Percentiles rank a stretch among this genome's conserved stretches.
phyloP scores from a whole-genome alignment of 2,329 filamentous ascomycete species.

The Xylariaceae sp. region DNA sequence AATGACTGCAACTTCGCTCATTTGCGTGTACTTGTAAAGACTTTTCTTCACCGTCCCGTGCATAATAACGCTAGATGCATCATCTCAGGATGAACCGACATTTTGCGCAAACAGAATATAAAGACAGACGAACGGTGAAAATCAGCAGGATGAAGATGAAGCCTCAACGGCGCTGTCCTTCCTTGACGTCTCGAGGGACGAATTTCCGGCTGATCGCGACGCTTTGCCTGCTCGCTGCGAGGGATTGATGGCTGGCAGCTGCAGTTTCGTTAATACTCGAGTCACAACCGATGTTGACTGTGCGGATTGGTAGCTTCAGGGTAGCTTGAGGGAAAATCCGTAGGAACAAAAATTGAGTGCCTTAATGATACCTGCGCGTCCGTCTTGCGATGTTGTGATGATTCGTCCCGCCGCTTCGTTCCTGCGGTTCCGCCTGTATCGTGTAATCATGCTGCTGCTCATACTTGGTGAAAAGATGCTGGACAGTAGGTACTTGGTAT shows the following conservation, averaged over 20 bases:
- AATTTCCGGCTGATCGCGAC: not conserved
- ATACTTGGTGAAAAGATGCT: no score
- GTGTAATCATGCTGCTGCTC: no score
- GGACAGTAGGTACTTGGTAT: no score
- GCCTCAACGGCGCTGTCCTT: not conserved
- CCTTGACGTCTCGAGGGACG: no score
- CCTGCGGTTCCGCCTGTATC: no score
- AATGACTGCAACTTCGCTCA: not conserved
- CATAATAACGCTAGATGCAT: conserved; percentile 12
- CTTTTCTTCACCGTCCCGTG: conserved; percentile 1
- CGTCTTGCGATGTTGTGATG: not conserved
- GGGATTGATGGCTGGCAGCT: not conserved
- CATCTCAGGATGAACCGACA: conserved; percentile 4
- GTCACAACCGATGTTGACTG: not conserved
- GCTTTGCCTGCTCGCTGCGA: not conserved
- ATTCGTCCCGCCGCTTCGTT: no score
- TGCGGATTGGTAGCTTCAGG: not conserved
- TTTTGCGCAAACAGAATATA: not conserved
- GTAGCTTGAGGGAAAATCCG: not conserved
- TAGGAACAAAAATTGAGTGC: conserved; percentile 3
- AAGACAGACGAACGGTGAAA: not conserved
- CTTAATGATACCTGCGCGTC: not conserved
- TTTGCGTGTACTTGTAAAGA: conserved; percentile 17
- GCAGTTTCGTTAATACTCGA: not conserved
- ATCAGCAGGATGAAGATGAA: not conserved